These are phyloP conservation scores for Trichosporon sp. DNA, from an alignment of 1,284 basidiomycete genomes.

Conservation along the genomic window DNA sequence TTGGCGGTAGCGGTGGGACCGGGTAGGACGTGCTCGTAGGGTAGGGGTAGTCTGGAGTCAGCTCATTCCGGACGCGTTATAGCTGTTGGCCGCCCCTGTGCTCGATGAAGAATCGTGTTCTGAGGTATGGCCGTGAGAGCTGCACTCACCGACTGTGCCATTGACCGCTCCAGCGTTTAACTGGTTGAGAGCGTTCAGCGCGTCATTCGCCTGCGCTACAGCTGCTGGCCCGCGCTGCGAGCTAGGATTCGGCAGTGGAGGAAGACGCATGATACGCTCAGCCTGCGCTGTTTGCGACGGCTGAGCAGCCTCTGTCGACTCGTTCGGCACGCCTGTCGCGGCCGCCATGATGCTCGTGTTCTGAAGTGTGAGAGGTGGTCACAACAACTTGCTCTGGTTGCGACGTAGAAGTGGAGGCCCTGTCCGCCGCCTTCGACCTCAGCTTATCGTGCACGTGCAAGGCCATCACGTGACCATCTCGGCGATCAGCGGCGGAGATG, in stretches of 20 bases:
- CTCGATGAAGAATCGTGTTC: too few species aligned
- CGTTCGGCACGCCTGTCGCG: background rate
- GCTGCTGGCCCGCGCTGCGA: background rate
- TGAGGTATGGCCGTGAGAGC: too few species aligned
- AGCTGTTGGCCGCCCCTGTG: too few species aligned
- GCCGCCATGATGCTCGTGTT: background rate
- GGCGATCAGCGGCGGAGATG: background rate
- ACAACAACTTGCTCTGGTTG: background rate
- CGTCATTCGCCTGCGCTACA: background rate
- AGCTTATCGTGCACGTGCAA: background rate
- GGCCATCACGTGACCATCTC: background rate
- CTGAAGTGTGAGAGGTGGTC: background rate
- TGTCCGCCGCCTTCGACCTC: background rate
- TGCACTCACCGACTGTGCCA: constrained; percentile 12
- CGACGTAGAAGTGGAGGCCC: background rate
- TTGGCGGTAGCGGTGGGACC: constrained; percentile 17
- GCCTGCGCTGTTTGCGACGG: background rate
- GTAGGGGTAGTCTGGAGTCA: constrained; percentile 17
- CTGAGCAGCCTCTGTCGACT: background rate
- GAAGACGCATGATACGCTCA: constrained; percentile 5
- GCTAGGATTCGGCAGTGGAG: constrained; percentile 3
- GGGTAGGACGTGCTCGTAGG: constrained; percentile 14
- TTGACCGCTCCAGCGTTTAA: constrained; percentile 7
- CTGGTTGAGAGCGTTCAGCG: constrained; percentile 5
- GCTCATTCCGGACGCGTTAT: background rate